These are phyloP conservation scores for Aquilaria yunnanensis DNA, from an alignment of 345 rosid genomes.

Conservation along the genomic window DNA sequence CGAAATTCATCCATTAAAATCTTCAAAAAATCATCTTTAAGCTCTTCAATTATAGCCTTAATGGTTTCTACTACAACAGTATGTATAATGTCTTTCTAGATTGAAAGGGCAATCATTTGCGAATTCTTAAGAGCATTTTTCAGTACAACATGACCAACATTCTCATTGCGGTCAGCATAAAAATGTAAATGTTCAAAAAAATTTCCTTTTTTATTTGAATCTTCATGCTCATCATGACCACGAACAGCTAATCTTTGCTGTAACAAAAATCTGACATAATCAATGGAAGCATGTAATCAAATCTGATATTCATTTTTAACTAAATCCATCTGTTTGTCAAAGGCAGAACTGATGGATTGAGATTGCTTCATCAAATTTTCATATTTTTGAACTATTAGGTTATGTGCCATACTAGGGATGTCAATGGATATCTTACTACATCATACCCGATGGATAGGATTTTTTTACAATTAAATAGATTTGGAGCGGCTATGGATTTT, in stretches of 20 bases:
- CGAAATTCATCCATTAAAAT: conserved; percentile 13
- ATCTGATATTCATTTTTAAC: not conserved
- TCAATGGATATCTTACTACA: no score
- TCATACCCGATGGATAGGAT: no score
- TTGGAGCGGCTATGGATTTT: no score
- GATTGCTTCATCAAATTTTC: conserved; percentile 1
- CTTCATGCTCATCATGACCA: conserved; percentile 12
- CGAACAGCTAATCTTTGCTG: conserved; percentile 5
- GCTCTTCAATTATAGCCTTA: no score
- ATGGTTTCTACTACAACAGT: no score
- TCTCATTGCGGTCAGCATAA: not conserved
- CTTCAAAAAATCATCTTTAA: not conserved
- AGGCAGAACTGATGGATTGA: not conserved
- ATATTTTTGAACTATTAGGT: not conserved
- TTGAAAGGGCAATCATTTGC: not conserved
- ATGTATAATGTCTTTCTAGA: not conserved
- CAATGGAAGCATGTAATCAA: not conserved
- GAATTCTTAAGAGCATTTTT: conserved; percentile 2
- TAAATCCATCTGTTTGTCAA: not conserved
- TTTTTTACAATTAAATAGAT: no score
- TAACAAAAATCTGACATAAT: conserved; percentile 2
- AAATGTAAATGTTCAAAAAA: conserved; percentile 11
- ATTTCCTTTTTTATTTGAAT: conserved; percentile 5
- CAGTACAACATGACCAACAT: not conserved
- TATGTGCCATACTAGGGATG: not conserved